Evolutionary conservation across 2,329 filamentous ascomycete genomes (phyloP).

Genomic region (Dactylellina sp.): DNA sequence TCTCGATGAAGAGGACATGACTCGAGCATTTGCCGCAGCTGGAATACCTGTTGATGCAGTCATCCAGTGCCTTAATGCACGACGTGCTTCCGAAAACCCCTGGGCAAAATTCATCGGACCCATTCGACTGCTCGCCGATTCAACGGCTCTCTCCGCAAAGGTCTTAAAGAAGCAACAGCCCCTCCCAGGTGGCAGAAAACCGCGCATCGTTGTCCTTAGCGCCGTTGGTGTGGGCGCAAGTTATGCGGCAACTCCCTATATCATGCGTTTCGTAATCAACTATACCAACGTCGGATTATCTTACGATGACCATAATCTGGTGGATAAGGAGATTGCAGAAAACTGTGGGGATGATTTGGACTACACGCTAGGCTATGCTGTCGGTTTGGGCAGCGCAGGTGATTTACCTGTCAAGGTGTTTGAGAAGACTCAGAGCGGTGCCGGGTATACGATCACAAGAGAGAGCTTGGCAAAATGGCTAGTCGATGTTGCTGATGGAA

Average conservation of each 20-base stretch:
- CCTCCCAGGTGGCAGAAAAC: background rate
- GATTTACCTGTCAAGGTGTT: background rate
- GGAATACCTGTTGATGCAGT: background rate
- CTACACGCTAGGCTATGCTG: background rate
- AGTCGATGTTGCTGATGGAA: background rate
- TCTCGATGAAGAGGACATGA: background rate
- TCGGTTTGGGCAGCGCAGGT: background rate
- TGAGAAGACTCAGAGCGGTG: background rate
- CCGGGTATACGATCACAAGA: background rate
- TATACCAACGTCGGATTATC: background rate
- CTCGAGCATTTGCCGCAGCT: background rate
- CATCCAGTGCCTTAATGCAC: background rate
- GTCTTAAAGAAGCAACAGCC: background rate
- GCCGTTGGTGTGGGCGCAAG: background rate
- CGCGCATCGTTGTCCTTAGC: background rate
- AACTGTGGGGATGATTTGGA: background rate
- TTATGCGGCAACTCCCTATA: background rate
- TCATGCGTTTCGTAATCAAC: background rate
- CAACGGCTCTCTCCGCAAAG: background rate
- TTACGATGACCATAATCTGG: background rate
- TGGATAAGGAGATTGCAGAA: background rate
- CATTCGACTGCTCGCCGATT: background rate
- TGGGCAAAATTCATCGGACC: constrained; percentile 1
- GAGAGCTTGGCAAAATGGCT: constrained; percentile 1
- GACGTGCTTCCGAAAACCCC: background rate